Conservation (phyloP, 768 basidiomycete genomes). For the Leccinum ochraceum region DNA sequence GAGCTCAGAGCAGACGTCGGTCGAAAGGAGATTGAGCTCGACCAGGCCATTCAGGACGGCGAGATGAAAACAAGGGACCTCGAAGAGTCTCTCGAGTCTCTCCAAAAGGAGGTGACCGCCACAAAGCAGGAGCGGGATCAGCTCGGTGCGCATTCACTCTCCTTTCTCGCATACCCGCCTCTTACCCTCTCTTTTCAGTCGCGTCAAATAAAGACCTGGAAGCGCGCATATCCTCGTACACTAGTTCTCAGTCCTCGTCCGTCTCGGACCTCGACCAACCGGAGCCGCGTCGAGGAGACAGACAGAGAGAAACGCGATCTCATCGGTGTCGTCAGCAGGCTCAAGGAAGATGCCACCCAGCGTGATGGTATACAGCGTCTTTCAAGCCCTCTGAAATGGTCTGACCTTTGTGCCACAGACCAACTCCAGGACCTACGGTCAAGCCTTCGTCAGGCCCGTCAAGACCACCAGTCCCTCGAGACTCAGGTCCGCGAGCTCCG, state of each 20-base stretch:
- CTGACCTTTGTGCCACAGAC: constrained; percentile 43
- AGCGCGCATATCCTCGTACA: constrained; percentile 55
- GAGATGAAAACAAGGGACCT: constrained; percentile 61
- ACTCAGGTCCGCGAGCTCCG: constrained; percentile 70
- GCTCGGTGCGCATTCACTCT: constrained; percentile 51
- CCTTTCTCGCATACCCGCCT: not conserved
- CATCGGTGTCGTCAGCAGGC: constrained; percentile 75
- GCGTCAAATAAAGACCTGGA: constrained; percentile 49
- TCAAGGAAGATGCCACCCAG: constrained; percentile 73
- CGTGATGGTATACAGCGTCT: constrained; percentile 61
- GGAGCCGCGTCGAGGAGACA: constrained; percentile 59
- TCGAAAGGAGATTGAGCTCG: constrained; percentile 79
- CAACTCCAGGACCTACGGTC: constrained; percentile 68
- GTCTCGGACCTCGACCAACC: constrained; percentile 56
- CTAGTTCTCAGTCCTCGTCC: constrained; percentile 60
- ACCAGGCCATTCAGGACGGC: constrained; percentile 80
- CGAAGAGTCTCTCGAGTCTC: constrained; percentile 50
- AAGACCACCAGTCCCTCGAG: constrained; percentile 69
- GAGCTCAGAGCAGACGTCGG: constrained; percentile 66
- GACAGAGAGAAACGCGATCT: constrained; percentile 93
- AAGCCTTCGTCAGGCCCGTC: constrained; percentile 72
- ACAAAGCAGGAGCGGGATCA: constrained; percentile 65
- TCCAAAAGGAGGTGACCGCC: constrained; percentile 56
- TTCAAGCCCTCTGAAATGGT: not conserved
- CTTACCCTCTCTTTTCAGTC: constrained; percentile 35